phyloP scores from a whole-genome alignment of 1,139 yeast species.

The Sugiyamaella grinbergsii region DNA sequence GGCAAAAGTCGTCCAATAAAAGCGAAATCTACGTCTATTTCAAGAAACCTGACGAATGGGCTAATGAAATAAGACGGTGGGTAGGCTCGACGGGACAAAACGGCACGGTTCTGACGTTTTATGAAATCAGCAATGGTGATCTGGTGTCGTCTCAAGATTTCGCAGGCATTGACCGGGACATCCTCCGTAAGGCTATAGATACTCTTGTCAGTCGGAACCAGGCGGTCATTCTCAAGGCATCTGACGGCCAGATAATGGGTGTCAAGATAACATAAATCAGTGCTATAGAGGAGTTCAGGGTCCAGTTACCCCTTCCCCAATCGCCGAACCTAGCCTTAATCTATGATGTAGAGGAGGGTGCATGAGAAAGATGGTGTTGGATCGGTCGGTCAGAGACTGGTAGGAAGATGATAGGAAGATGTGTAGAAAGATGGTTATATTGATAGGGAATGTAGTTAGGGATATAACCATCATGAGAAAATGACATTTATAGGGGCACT shows the following conservation, averaged over 20 bases:
- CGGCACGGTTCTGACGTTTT: conserved; percentile 76
- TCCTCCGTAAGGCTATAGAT: conserved; percentile 59
- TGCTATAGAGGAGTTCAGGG: too few species aligned
- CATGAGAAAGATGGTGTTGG: too few species aligned
- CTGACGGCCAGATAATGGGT: conserved; percentile 42
- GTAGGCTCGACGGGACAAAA: conserved; percentile 68
- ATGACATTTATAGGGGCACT: too few species aligned
- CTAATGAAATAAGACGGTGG: conserved; percentile 59
- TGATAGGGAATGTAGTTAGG: too few species aligned
- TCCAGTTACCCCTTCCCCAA: too few species aligned
- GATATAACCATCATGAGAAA: too few species aligned
- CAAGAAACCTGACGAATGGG: conserved; percentile 78
- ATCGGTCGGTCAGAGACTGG: too few species aligned
- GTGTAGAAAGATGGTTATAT: too few species aligned
- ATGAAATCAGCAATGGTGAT: conserved; percentile 73
- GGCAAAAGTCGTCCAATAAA: conserved; percentile 34
- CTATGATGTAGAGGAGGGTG: too few species aligned
- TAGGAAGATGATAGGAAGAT: too few species aligned
- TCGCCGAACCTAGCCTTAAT: too few species aligned
- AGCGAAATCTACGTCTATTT: conserved; percentile 57
- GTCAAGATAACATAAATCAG: conserved; percentile 35
- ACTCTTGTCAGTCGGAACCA: conserved; percentile 62
- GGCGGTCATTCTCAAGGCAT: conserved; percentile 40
- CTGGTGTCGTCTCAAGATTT: conserved; percentile 58
- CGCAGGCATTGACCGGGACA: conserved; percentile 59